Percentiles rank a stretch among this genome's conserved stretches.
Evolutionary conservation across 805 yeast genomes (phyloP).

Genomic region (Debaryomyces maramus): DNA sequence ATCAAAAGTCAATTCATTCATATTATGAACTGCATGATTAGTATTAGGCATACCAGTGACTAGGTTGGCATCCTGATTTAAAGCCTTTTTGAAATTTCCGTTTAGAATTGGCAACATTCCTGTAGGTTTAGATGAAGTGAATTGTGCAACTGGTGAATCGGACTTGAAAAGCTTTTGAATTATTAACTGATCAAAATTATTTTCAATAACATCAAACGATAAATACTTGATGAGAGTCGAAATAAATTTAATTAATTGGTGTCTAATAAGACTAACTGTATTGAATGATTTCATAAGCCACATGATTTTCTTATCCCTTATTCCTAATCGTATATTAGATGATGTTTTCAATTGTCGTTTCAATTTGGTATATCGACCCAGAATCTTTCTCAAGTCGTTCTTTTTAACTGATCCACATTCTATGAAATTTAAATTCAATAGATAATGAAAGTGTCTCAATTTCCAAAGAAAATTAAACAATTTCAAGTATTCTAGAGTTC

Average conservation of each 20-base stretch:
- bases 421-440: conserved; percentile 40
- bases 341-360: conserved; percentile 43
- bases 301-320: conserved; percentile 25
- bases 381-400: conserved; percentile 23
- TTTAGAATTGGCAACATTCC: conserved; percentile 5
- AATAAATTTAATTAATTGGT: conserved; percentile 42
- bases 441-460: conserved; percentile 58
- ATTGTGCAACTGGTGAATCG: not conserved
- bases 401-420: conserved; percentile 27
- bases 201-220: conserved; percentile 48
- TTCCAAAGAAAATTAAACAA: conserved; percentile 87
- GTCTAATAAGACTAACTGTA: conserved; percentile 37
- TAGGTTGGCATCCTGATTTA: not conserved
- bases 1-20: conserved; percentile 46
- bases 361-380: conserved; percentile 12
- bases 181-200: conserved; percentile 28
- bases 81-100: conserved; percentile 4
- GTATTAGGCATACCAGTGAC: not conserved
- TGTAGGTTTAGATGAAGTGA: not conserved
- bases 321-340: conserved; percentile 26
- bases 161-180: conserved; percentile 23
- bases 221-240: conserved; percentile 41
- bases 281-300: conserved; percentile 35
- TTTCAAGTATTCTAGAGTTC: conserved; percentile 58
- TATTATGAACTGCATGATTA: conserved; percentile 6